Conservation (phyloP, 306 rosid species). For the Citrullus mucosospermus region DNA sequence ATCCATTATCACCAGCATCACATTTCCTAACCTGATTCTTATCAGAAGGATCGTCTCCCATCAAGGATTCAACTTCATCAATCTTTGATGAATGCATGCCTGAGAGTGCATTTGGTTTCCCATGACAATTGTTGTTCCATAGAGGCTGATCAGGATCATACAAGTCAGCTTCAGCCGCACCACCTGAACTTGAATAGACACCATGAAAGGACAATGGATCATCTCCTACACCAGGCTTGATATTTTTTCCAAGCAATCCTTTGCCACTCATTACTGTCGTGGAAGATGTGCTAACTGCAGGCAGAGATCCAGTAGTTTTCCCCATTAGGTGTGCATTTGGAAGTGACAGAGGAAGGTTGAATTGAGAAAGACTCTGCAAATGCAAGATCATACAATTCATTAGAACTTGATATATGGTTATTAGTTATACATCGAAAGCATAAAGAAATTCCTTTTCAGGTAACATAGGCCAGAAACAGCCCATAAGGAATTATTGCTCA, state of each 20-base stretch:
- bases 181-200: conserved; percentile 51
- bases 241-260: conserved; percentile 42
- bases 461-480: background rate
- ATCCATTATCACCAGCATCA: conserved; percentile 41
- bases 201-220: conserved; percentile 57
- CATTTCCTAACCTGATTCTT: conserved; percentile 20
- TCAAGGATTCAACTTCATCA: conserved; percentile 54
- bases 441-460: background rate
- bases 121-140: conserved; percentile 67
- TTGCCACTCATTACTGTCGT: conserved; percentile 48
- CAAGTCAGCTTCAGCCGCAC: conserved; percentile 64
- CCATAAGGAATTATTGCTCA: background rate
- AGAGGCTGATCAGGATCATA: conserved; percentile 99
- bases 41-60: conserved; percentile 38
- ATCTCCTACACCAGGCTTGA: conserved; percentile 49
- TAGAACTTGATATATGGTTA: background rate
- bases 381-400: conserved; percentile 11
- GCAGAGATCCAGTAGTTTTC: conserved; percentile 57
- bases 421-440: background rate
- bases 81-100: conserved; percentile 51
- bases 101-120: conserved; percentile 47
- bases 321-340: conserved; percentile 74
- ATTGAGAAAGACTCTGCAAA: conserved; percentile 87
- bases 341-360: conserved; percentile 90
- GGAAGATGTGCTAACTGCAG: conserved; percentile 50